Conservation (phyloP, 1,284 basidiomycete species). For the Calocybe gambosa region DNA sequence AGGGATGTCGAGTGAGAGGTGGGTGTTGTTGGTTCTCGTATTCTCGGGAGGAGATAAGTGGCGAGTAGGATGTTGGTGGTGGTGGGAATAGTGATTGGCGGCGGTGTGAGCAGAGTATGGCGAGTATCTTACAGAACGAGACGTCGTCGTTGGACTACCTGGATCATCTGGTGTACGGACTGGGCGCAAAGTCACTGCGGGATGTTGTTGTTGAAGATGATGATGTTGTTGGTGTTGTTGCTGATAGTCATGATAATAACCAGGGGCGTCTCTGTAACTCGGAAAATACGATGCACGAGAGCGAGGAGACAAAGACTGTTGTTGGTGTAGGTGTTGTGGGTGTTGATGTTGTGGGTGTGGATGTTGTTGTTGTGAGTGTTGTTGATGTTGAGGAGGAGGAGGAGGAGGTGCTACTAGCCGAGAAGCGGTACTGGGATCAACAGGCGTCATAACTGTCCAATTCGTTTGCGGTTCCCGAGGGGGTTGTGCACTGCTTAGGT, state of each 20-base stretch:
- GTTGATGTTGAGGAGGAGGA: constrained; percentile 7
- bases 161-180: constrained; percentile 9
- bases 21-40: constrained; percentile 17
- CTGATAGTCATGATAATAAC: constrained; percentile 12
- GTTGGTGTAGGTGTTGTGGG: too few relatives aligned
- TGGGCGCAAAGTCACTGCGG: constrained; percentile 2
- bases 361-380: too few relatives aligned
- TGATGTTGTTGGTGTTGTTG: too few relatives aligned
- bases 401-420: constrained; percentile 7
- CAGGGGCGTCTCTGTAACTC: constrained; percentile 10
- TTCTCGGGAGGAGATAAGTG: constrained; percentile 8
- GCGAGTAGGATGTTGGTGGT: constrained; percentile 12
- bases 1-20: constrained; percentile 40
- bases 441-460: constrained; percentile 33
- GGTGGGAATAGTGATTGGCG: too few relatives aligned
- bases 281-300: constrained; percentile 14
- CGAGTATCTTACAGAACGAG: constrained; percentile 21
- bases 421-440: constrained; percentile 16
- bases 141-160: constrained; percentile 7
- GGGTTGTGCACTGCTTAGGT: constrained; percentile 12
- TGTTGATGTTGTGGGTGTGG: too few relatives aligned
- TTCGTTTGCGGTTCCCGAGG: constrained; percentile 24
- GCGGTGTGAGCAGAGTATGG: constrained; percentile 22
- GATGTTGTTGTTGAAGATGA: constrained; percentile 3
- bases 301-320: constrained; percentile 7